A percentile compares a stretch with the other conserved stretches of the same genome.
These are phyloP conservation scores for Chrysopogon serrulatus DNA, from an alignment of 176 grass and related monocot species.

Conservation along the genomic window DNA sequence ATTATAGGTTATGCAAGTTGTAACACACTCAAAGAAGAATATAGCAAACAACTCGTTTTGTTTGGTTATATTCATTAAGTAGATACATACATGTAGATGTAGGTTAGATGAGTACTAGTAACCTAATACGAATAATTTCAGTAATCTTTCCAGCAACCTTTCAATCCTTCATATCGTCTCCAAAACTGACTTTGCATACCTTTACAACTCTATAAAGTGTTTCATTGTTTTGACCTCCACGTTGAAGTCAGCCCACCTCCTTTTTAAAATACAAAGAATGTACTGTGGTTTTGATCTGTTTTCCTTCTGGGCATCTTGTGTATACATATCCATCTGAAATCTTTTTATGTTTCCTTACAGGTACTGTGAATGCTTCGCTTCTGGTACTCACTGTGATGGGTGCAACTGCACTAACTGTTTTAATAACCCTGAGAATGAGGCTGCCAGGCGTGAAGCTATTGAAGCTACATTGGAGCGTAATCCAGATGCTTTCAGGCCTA, in stretches of 20 bases:
- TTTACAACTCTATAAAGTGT: constrained; percentile 1
- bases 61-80: not conserved
- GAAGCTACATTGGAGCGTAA: constrained; percentile 90
- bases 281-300: not conserved
- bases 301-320: not conserved
- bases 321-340: constrained; percentile 19
- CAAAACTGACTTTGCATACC: not conserved
- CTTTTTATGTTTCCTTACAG: constrained; percentile 34
- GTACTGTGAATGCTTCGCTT: constrained; percentile 98
- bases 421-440: constrained; percentile 90
- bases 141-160: not conserved
- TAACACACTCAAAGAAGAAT: not conserved
- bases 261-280: not conserved
- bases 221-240: constrained; percentile 1
- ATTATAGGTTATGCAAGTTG: not conserved
- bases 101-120: not conserved
- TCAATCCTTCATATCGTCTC: not conserved
- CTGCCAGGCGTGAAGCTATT: constrained; percentile 77
- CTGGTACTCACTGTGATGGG: constrained; percentile 85
- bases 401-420: constrained; percentile 95
- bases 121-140: not conserved
- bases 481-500: constrained; percentile 94
- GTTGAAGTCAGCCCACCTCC: not conserved
- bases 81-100: not conserved
- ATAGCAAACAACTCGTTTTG: not conserved